A percentile compares a stretch with the other conserved stretches of the same genome.
Evolutionary conservation across 2,329 filamentous ascomycete species (phyloP).

Genomic region (Paraphaeosphaeria minitans): DNA sequence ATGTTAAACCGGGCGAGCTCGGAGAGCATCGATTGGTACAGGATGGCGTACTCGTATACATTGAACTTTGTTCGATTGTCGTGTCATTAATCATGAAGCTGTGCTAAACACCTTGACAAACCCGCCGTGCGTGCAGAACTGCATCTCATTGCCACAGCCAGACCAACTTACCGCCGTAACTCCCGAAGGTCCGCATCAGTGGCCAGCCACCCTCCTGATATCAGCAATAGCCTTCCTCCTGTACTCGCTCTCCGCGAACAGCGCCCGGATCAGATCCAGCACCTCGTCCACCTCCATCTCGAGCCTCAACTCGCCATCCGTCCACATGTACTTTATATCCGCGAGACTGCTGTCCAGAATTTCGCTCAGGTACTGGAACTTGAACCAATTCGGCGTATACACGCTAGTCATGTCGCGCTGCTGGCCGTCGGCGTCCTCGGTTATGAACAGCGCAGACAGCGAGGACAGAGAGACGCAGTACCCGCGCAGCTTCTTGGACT

Average conservation of each 20-base stretch:
- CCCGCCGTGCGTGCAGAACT: neutral
- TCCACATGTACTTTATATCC: constrained; percentile 70
- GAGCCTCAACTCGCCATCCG: constrained; percentile 65
- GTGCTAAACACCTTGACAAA: too few species aligned
- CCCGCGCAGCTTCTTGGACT: constrained; percentile 62
- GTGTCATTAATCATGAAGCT: too few species aligned
- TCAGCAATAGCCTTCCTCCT: constrained; percentile 63
- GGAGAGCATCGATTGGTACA: neutral
- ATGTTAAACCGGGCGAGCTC: neutral
- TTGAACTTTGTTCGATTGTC: too few species aligned
- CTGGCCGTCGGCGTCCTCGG: constrained; percentile 47
- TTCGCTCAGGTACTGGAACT: constrained; percentile 67
- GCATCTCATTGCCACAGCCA: neutral
- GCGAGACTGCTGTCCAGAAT: constrained; percentile 67
- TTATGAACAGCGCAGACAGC: constrained; percentile 63
- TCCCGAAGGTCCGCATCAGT: too few species aligned
- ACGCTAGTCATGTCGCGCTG: constrained; percentile 62
- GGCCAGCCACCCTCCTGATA: constrained; percentile 48
- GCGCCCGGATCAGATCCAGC: constrained; percentile 65
- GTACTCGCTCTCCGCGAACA: constrained; percentile 68
- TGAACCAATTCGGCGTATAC: constrained; percentile 67
- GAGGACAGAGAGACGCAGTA: constrained; percentile 62
- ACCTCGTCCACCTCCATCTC: constrained; percentile 68
- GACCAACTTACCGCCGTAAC: too few species aligned
- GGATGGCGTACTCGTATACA: neutral